A percentile compares a stretch with the other conserved stretches of the same genome.
Evolutionary conservation across 148 eudicot genomes (phyloP).

Genomic region (Rhododendron simsii): DNA sequence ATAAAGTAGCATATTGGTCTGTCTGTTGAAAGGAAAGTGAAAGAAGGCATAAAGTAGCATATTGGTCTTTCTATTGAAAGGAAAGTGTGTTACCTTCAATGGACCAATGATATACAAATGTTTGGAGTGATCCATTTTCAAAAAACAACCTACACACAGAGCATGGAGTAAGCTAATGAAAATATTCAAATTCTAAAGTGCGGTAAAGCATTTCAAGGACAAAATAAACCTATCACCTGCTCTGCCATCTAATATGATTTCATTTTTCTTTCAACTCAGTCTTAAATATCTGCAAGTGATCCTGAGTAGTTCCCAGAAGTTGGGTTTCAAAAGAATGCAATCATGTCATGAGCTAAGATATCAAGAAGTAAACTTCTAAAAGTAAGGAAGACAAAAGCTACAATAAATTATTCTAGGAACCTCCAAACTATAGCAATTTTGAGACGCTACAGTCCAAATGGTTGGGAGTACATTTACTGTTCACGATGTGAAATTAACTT

Average conservation of each 20-base stretch:
- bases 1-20: no score
- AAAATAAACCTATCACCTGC: conserved; percentile 45
- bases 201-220: not conserved
- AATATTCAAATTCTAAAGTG: not conserved
- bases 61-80: not conserved
- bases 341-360: conserved; percentile 11
- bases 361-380: not conserved
- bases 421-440: not conserved
- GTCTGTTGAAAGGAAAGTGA: no score
- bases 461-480: not conserved
- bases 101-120: conserved; percentile 90
- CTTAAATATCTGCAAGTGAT: conserved; percentile 92
- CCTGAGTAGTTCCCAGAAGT: conserved; percentile 94
- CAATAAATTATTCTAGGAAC: not conserved
- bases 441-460: not conserved
- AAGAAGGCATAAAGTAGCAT: not conserved
- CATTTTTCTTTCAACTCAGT: conserved; percentile 80
- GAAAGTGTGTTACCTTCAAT: conserved; percentile 60
- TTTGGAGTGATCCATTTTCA: conserved; percentile 92
- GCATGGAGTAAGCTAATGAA: not conserved
- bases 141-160: conserved; percentile 61
- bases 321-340: conserved; percentile 55
- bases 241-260: conserved; percentile 97
- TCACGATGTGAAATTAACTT: not conserved
- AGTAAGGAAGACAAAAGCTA: not conserved